These are phyloP conservation scores for Harringtonia lauricola DNA, from an alignment of 2,329 filamentous ascomycete genomes.

Conservation along the genomic window DNA sequence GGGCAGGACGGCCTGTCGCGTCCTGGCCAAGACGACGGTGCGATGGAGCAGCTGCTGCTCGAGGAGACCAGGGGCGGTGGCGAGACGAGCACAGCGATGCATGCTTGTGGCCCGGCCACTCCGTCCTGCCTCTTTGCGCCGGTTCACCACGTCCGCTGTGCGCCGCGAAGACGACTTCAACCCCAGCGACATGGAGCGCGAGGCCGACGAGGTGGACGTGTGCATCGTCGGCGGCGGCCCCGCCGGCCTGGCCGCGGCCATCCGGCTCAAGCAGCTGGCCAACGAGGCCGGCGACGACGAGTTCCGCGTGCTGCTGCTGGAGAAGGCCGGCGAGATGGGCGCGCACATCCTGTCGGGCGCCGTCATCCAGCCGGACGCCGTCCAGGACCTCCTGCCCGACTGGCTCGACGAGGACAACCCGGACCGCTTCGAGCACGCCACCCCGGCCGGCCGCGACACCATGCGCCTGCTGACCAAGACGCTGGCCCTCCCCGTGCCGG, in stretches of 20 bases:
- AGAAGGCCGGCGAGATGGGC: constrained; percentile 91
- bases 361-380: constrained; percentile 78
- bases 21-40: too few species aligned
- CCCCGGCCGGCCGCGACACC: constrained; percentile 69
- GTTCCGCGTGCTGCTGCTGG: constrained; percentile 82
- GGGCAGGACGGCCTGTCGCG: too few species aligned
- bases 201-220: constrained; percentile 89
- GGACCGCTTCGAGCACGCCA: constrained; percentile 76
- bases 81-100: too few species aligned
- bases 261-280: constrained; percentile 88
- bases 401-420: constrained; percentile 88
- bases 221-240: constrained; percentile 96
- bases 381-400: constrained; percentile 85
- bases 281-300: constrained; percentile 93
- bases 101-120: too few species aligned
- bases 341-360: constrained; percentile 94
- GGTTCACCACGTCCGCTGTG: constrained; percentile 15
- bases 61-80: too few species aligned
- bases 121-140: constrained; percentile 14
- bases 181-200: constrained; percentile 62
- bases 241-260: constrained; percentile 83
- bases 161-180: constrained; percentile 43
- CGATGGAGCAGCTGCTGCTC: too few species aligned
- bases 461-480: constrained; percentile 92
- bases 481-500: constrained; percentile 66